Conservation (phyloP, 805 yeast genomes). For the Barnettozyma botsteinii region DNA sequence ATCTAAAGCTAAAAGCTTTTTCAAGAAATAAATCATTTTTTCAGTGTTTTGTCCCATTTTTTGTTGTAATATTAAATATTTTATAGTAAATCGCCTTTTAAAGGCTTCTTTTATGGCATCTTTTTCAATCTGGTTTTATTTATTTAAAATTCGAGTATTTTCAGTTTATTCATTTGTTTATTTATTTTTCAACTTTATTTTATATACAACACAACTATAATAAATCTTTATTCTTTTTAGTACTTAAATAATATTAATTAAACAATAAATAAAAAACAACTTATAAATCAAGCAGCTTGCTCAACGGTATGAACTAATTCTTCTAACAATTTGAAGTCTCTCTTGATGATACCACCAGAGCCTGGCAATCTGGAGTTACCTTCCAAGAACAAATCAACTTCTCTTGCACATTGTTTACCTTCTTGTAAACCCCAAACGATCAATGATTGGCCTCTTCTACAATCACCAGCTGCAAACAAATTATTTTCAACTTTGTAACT, state of each 20-base stretch:
- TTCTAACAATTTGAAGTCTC: conserved; percentile 71
- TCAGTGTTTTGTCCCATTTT: not conserved
- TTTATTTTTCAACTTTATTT: too few relatives aligned
- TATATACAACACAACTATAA: not conserved
- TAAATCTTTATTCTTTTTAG: too few relatives aligned
- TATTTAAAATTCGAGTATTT: too few relatives aligned
- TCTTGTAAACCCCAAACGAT: conserved; percentile 99
- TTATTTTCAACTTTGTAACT: conserved; percentile 68
- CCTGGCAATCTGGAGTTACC: conserved; percentile 85
- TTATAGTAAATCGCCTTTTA: too few relatives aligned
- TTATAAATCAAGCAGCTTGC: conserved; percentile 9
- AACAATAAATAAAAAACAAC: not conserved
- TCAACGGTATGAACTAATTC: conserved; percentile 47
- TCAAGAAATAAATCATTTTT: conserved; percentile 25
- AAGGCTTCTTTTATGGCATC: too few relatives aligned
- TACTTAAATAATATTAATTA: not conserved
- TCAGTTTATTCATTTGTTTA: too few relatives aligned
- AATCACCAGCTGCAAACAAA: conserved; percentile 94
- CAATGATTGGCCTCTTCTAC: conserved; percentile 97
- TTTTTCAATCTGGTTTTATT: too few relatives aligned
- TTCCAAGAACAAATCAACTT: conserved; percentile 76
- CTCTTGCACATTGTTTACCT: conserved; percentile 97
- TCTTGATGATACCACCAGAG: conserved; percentile 84
- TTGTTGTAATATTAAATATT: not conserved
- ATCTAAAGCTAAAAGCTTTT: conserved; percentile 40